These are phyloP conservation scores for Leptographium wingfieldii DNA, from an alignment of 2,329 filamentous ascomycete genomes.

Conservation along the genomic window DNA sequence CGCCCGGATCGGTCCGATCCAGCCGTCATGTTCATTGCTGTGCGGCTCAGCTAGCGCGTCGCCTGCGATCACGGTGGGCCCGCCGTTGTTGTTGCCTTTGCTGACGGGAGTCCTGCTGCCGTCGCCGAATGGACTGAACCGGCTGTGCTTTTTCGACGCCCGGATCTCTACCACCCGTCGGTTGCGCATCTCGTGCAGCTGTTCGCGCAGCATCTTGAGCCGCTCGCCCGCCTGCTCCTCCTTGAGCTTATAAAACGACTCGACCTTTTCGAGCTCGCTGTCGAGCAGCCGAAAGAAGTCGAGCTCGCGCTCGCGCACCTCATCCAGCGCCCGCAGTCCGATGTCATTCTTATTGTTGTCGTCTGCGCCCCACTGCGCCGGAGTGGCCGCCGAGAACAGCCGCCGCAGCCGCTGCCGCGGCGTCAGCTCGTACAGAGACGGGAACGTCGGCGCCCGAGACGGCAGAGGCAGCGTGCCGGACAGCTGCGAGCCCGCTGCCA, in stretches of 20 bases:
- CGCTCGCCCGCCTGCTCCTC: constrained; percentile 73
- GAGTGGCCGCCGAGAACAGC: constrained; percentile 26
- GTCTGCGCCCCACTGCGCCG: constrained; percentile 16
- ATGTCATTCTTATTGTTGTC: constrained; percentile 19
- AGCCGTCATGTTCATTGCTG: constrained; percentile 17
- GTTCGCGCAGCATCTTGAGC: constrained; percentile 58
- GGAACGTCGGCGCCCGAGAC: constrained; percentile 18
- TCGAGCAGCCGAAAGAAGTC: constrained; percentile 85
- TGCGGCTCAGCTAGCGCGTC: constrained; percentile 4
- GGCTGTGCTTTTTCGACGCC: constrained; percentile 21
- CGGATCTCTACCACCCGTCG: constrained; percentile 61
- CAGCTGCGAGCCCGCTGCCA: constrained; percentile 3
- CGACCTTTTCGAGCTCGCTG: constrained; percentile 77
- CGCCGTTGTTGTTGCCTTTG: constrained; percentile 2
- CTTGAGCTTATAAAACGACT: constrained; percentile 77
- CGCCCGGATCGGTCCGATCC: constrained; percentile 41
- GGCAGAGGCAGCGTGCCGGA: constrained; percentile 18
- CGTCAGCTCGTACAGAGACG: constrained; percentile 10
- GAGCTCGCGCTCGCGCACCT: constrained; percentile 57
- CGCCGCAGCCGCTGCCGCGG: constrained; percentile 22
- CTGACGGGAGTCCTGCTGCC: constrained; percentile 15
- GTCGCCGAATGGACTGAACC: background rate
- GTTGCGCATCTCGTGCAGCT: constrained; percentile 88
- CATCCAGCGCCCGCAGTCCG: constrained; percentile 29
- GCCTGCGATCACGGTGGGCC: constrained; percentile 10